Evolutionary conservation across 257 asterid genomes (phyloP), one percentile per base, ranked within the genome.

Genomic region (Nicotiana attenuata): DNA sequence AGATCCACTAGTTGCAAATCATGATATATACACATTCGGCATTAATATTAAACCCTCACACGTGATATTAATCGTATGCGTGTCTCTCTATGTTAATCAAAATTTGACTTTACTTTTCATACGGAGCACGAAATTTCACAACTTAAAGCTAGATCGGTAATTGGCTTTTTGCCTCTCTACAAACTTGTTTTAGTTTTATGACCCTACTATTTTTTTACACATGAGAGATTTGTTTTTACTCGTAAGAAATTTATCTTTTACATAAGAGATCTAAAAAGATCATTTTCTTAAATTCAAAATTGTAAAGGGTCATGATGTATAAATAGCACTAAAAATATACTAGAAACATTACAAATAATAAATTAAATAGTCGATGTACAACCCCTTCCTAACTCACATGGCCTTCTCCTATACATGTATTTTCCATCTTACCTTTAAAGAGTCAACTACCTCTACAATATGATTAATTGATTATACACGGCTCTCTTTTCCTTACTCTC

Each of bases 341-440:
- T n/a, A n/a, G n/a, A n/a, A n/a, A n/a, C n/a, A n/a, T n/a, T n/a
- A n/a, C n/a, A n/a, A n/a, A n/a, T n/a, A n/a, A n/a, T n/a, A n/a
- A n/a, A n/a, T n/a, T n/a, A n/a, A n/a, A n/a, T n/a, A n/a, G n/a
- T n/a, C n/a, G n/a, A n/a, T n/a, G n/a, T n/a, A n/a, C n/a, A n/a
- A n/a, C n/a, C n/a, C n/a, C n/a, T n/a, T 31, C 56, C 56, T 52
- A 13, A 52, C 57, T 14, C 57, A 52, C 57, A 11, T 52, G 57
- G 17, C 57, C 57, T 15, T 15, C 6, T 14, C 57, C 7, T 52
- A 13, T 52, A 3, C 3, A 22, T 67, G 7, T 71, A 45, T 71
- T 45, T 73, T 73, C 41, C 78, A 47, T 22, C 79, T 47, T 73
- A 50, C 45, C 80, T 50, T 75, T 75, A 50, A 75, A 75, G 45